phyloP scores from a whole-genome alignment of 2,329 filamentous ascomycete genomes.

The Conoideocrella luteorostrata region DNA sequence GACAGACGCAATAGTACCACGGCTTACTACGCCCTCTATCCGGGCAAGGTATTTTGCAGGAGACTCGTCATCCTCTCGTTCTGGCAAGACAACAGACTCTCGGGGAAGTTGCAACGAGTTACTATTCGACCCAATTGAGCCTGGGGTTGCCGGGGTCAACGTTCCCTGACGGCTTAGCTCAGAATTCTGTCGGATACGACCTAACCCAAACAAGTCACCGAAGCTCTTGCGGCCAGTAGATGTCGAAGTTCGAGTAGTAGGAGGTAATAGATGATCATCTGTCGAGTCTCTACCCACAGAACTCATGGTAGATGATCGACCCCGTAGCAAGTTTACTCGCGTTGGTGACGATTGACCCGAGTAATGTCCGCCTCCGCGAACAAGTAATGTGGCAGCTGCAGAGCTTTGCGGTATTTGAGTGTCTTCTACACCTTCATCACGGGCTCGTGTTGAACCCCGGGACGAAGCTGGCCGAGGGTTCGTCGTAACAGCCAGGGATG shows the following conservation, averaged over 20 bases:
- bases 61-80: slow-evolving; percentile 80
- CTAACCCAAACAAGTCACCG: slow-evolving; percentile 75
- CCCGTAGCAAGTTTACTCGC: slow-evolving; percentile 56
- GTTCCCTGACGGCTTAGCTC: slow-evolving; percentile 66
- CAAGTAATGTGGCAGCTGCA: slow-evolving; percentile 43
- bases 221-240: slow-evolving; percentile 93
- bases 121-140: slow-evolving; percentile 65
- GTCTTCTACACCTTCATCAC: slow-evolving; percentile 13
- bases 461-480: slow-evolving; percentile 31
- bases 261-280: slow-evolving; percentile 62
- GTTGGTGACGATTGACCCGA: slow-evolving; percentile 64
- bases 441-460: slow-evolving; percentile 22
- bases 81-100: slow-evolving; percentile 65
- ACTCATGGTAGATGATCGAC: slow-evolving; percentile 83
- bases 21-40: slow-evolving; percentile 72
- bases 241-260: slow-evolving; percentile 68
- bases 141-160: slow-evolving; percentile 63
- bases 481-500: slow-evolving; percentile 30
- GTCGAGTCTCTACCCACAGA: slow-evolving; percentile 69
- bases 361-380: slow-evolving; percentile 27
- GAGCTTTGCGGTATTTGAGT: slow-evolving; percentile 23
- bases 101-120: slow-evolving; percentile 75
- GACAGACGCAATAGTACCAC: slow-evolving; percentile 76
- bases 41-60: slow-evolving; percentile 82
- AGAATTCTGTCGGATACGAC: slow-evolving; percentile 73